These are phyloP conservation scores for Saccharomycopsis javanensis DNA, from an alignment of 805 yeast genomes.

Conservation along the genomic window DNA sequence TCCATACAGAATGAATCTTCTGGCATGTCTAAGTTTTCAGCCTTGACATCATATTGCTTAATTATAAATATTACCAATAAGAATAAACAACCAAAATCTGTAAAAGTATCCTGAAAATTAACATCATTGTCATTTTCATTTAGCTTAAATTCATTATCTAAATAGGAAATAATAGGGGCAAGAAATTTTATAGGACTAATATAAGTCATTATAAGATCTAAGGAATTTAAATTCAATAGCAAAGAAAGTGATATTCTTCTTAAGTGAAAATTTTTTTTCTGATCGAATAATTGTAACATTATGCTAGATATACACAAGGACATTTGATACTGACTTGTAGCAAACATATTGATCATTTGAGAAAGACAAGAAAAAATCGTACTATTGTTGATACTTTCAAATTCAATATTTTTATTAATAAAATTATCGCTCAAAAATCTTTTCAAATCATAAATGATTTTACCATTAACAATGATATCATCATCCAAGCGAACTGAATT, in stretches of 20 bases:
- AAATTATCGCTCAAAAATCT: slow-evolving; percentile 25
- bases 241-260: slow-evolving; percentile 45
- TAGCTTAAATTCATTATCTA: slow-evolving; percentile 32
- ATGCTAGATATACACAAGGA: slow-evolving; percentile 29
- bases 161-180: slow-evolving; percentile 37
- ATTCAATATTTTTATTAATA: slow-evolving; percentile 37
- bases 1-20: slow-evolving; percentile 12
- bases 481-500: slow-evolving; percentile 28
- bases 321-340: slow-evolving; percentile 37
- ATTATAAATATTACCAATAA: slow-evolving; percentile 35
- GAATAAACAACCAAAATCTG: slow-evolving; percentile 57
- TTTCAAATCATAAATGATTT: slow-evolving; percentile 24
- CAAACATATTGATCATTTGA: slow-evolving; percentile 37
- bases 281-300: slow-evolving; percentile 29
- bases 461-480: slow-evolving; percentile 27
- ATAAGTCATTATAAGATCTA: slow-evolving; percentile 37
- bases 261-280: slow-evolving; percentile 35
- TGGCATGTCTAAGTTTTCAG: slow-evolving; percentile 22
- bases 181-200: slow-evolving; percentile 35
- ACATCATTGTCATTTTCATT: slow-evolving; percentile 39
- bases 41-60: slow-evolving; percentile 30
- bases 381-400: slow-evolving; percentile 42
- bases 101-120: slow-evolving; percentile 54
- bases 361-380: slow-evolving; percentile 41
- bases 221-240: slow-evolving; percentile 32